Evolutionary conservation across 2,329 filamentous ascomycete species (phyloP).

Genomic region (Thyridium curvatum): DNA sequence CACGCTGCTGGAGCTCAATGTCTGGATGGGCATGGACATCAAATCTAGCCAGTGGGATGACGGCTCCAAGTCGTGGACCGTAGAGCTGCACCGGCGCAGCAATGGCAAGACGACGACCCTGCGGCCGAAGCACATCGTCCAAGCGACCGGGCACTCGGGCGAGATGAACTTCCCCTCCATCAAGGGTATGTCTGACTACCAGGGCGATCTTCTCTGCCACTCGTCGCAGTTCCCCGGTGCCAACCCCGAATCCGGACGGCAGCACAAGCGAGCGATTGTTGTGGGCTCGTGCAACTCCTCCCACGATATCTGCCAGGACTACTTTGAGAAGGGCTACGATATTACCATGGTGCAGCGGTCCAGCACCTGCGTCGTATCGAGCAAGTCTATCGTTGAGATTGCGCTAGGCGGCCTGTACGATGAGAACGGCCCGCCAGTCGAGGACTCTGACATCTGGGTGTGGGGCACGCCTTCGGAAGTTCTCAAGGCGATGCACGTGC

Average conservation of each 20-base stretch:
- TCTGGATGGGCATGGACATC: conserved; percentile 50
- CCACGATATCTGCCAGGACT: conserved; percentile 65
- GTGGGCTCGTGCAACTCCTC: conserved; percentile 64
- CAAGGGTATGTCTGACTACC: conserved; percentile 42
- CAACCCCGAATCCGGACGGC: conserved; percentile 22
- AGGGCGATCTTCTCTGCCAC: conserved; percentile 54
- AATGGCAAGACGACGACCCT: conserved; percentile 33
- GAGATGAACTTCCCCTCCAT: conserved; percentile 24
- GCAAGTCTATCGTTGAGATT: conserved; percentile 44
- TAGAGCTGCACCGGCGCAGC: conserved; percentile 27
- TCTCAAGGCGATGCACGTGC: conserved; percentile 51
- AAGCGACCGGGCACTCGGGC: conserved; percentile 49
- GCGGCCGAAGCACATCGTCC: conserved; percentile 44
- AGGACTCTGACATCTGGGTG: conserved; percentile 58
- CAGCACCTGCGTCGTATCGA: conserved; percentile 57
- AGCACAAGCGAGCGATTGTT: conserved; percentile 56
- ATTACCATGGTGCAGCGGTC: conserved; percentile 67
- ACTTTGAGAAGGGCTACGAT: conserved; percentile 57
- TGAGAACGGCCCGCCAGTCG: conserved; percentile 49
- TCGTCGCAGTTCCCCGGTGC: conserved; percentile 55
- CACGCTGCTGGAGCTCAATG: conserved; percentile 54
- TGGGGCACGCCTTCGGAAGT: conserved; percentile 54
- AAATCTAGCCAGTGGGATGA: conserved; percentile 40
- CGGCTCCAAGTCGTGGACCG: conserved; percentile 43
- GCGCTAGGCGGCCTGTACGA: conserved; percentile 43